These are phyloP conservation scores for Rhodotorula sp. DNA, from an alignment of 1,284 basidiomycete species.

Conservation along the genomic window DNA sequence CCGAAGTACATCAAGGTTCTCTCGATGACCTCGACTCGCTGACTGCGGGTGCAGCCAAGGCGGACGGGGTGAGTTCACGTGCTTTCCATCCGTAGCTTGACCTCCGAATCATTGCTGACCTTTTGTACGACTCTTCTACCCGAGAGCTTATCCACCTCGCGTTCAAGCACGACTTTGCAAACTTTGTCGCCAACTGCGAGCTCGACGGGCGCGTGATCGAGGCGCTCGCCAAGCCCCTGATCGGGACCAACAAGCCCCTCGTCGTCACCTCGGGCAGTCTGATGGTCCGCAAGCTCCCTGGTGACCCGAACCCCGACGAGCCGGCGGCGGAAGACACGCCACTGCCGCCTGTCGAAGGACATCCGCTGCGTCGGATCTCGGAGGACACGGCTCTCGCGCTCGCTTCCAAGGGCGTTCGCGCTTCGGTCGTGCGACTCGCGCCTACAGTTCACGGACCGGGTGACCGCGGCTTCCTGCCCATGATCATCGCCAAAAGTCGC, in stretches of 20 bases:
- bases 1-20: constrained; percentile 32
- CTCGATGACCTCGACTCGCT: constrained; percentile 43
- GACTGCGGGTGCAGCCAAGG: constrained; percentile 30
- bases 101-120: background rate
- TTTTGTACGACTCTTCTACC: no score
- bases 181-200: constrained; percentile 20
- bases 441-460: constrained; percentile 41
- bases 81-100: background rate
- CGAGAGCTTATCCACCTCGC: constrained; percentile 44
- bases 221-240: constrained; percentile 35
- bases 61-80: constrained; percentile 37
- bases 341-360: background rate
- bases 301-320: background rate
- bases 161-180: constrained; percentile 43
- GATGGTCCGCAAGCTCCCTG: background rate
- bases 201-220: constrained; percentile 36
- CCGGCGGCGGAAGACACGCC: background rate
- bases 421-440: constrained; percentile 37
- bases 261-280: constrained; percentile 32
- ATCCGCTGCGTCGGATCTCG: constrained; percentile 1
- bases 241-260: constrained; percentile 41
- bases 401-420: constrained; percentile 29
- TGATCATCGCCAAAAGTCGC: constrained; percentile 27
- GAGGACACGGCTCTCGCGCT: constrained; percentile 15
- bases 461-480: constrained; percentile 34